Percentiles rank a stretch among this genome's conserved stretches.
Conservation (phyloP, 2,329 filamentous ascomycete species). For the Sclerotinia glacialis region DNA sequence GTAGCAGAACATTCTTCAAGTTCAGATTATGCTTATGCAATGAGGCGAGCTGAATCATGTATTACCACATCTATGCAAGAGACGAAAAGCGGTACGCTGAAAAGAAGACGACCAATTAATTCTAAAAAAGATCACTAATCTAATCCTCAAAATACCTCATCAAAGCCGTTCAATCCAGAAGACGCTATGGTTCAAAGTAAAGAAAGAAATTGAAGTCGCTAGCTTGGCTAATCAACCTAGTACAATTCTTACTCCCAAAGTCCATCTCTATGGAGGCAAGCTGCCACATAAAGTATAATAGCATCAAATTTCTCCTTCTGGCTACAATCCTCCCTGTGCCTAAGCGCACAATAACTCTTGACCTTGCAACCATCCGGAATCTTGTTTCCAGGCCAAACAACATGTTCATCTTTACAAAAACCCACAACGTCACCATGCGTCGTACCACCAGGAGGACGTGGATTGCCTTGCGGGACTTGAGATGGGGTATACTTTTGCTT, state of each 20-base stretch:
- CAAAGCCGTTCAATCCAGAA: not conserved
- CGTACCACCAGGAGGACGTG: not conserved
- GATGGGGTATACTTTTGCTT: not conserved
- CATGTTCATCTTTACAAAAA: not conserved
- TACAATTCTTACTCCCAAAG: not conserved
- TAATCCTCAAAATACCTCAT: not conserved
- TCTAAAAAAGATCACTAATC: not conserved
- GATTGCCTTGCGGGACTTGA: not conserved
- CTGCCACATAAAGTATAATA: not conserved
- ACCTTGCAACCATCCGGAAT: not conserved
- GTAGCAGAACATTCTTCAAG: not conserved
- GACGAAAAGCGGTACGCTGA: not conserved
- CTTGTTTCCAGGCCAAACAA: not conserved
- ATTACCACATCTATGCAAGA: not conserved
- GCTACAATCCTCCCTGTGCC: not conserved
- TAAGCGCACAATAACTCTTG: not conserved
- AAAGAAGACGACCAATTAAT: not conserved
- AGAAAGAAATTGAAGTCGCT: not conserved
- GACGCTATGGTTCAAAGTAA: not conserved
- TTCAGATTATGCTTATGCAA: not conserved
- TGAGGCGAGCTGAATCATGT: not conserved
- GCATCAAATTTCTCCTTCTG: not conserved
- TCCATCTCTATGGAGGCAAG: constrained; percentile 7
- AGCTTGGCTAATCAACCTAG: not conserved
- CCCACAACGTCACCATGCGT: not conserved